These are phyloP conservation scores for Thozetella sp. DNA, from an alignment of 495 filamentous ascomycete genomes.

Conservation along the genomic window DNA sequence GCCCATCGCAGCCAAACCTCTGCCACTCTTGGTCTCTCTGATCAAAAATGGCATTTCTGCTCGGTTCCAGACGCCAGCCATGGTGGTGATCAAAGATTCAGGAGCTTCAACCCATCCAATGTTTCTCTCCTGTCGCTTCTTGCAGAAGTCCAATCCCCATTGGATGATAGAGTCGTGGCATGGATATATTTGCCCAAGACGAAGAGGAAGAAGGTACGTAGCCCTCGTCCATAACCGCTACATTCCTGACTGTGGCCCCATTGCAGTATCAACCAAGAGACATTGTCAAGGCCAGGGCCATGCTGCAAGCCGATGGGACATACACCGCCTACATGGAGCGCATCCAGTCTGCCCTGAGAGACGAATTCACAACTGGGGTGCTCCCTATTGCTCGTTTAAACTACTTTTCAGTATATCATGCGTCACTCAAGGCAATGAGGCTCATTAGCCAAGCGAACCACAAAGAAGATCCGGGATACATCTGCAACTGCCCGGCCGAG, in stretches of 20 bases:
- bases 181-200: neutral
- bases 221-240: neutral
- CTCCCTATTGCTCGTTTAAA: neutral
- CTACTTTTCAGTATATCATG: neutral
- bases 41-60: constrained; percentile 1
- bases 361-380: neutral
- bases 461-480: neutral
- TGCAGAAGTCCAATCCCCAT: neutral
- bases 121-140: neutral
- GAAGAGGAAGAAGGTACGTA: neutral
- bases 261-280: neutral
- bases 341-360: neutral
- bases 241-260: neutral
- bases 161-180: neutral
- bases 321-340: neutral
- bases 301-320: neutral
- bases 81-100: neutral
- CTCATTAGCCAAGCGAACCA: neutral
- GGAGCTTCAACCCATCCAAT: neutral
- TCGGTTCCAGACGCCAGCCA: neutral
- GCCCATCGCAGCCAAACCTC: neutral
- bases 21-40: neutral
- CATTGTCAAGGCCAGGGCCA: neutral
- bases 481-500: constrained; percentile 1
- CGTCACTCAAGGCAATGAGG: neutral